Conservation (phyloP, 2,329 filamentous ascomycete genomes). For the Paramyrothecium roridum region DNA sequence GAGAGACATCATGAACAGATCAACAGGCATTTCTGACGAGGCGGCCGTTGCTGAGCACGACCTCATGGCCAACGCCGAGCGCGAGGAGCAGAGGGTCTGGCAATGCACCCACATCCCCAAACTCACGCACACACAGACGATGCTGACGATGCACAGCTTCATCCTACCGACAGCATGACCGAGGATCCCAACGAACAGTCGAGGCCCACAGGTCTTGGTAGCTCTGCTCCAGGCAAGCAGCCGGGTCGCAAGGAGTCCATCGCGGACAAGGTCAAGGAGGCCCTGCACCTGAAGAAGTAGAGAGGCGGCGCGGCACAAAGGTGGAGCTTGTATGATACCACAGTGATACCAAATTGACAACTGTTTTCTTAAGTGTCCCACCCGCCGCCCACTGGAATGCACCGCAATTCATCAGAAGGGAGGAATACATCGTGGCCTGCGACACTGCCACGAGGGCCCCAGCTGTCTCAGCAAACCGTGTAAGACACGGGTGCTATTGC, state of each 20-base stretch:
- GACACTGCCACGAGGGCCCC: no score
- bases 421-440: no score
- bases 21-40: slow-evolving; percentile 22
- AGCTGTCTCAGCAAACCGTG: background rate
- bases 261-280: slow-evolving; percentile 23
- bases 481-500: background rate
- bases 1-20: background rate
- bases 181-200: slow-evolving; percentile 5
- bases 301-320: background rate
- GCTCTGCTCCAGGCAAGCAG: background rate
- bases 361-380: background rate
- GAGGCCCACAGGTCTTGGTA: background rate
- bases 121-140: background rate
- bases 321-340: background rate
- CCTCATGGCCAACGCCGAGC: slow-evolving; percentile 29
- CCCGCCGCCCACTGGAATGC: no score
- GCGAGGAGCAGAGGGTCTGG: slow-evolving; percentile 25
- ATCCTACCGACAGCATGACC: slow-evolving; percentile 5
- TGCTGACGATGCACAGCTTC: slow-evolving; percentile 11
- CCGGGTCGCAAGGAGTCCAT: slow-evolving; percentile 8
- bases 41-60: slow-evolving; percentile 27
- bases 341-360: background rate
- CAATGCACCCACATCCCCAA: background rate
- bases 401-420: no score
- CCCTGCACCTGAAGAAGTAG: slow-evolving; percentile 19